Evolutionary conservation across 495 filamentous ascomycete species (phyloP), one percentile per base, ranked within the genome.

Genomic region (Penicillium egyptiacum): DNA sequence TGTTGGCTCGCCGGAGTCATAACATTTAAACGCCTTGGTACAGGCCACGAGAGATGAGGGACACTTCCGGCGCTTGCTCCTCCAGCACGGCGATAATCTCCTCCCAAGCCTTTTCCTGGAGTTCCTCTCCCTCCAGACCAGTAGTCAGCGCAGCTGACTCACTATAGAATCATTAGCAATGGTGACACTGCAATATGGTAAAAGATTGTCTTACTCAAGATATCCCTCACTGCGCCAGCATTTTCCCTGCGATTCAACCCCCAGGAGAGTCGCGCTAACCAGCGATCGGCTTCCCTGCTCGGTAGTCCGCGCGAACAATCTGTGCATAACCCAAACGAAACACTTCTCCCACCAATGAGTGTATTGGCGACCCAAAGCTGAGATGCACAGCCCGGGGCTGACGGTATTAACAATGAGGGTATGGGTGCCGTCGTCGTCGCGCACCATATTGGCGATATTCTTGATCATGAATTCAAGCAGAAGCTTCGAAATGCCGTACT

Each of bases 271-370:
- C 1, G 74, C 80, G 51, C 78, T 80, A n/a, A 83, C 79, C 20
- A 83, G 54, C 14, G 74, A 75, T 19, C 81, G 70, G 47, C 74
- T 74, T 2, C 82, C 82, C 41, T 78, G 70, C 56, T 84, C 81
- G 0, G 76, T 63, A 2, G 72, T 78, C 2, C 80, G 70, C 7
- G 74, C 79, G 64, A 81, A 75, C 5, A 81, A 42, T 50, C 62
- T 69, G 37, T 71, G 69, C 40, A 69, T 57, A 17, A 77, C n/a
- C 68, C 70, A 74, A 2, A 71, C 61, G 3, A 73, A 22, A 59
- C 63, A 70, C 25, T 70, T 65, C 53, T 73, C 70, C 47, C 75
- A 74, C 50, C 75, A 72, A 35, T 62, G 58, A 41, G 70, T 60
- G 44, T 73, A 78, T 28, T 78, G 63, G 14, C 78, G 68, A 7